These are phyloP conservation scores for Backusella tuberculispora DNA, from an alignment of 192 early-diverging fungal species.

Conservation along the genomic window DNA sequence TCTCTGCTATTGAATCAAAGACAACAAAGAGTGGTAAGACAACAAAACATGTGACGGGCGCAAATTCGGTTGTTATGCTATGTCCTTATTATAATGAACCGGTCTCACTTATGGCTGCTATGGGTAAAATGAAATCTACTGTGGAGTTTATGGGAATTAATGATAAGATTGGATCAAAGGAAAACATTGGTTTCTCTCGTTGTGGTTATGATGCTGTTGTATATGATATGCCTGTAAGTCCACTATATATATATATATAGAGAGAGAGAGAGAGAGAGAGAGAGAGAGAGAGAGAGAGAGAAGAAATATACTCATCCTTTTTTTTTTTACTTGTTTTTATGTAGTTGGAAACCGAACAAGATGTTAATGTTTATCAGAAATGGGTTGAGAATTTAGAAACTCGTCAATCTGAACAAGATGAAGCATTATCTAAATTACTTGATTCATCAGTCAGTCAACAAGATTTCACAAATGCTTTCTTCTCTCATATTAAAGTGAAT, in stretches of 20 bases:
- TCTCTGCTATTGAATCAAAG: slow-evolving; percentile 35
- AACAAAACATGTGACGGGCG: not conserved
- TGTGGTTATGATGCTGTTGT: slow-evolving; percentile 31
- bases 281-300: too few relatives aligned
- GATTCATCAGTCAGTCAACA: slow-evolving; percentile 23
- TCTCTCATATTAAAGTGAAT: slow-evolving; percentile 28
- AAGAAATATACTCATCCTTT: too few relatives aligned
- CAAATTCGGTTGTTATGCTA: slow-evolving; percentile 46
- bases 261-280: too few relatives aligned
- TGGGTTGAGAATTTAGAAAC: slow-evolving; percentile 31
- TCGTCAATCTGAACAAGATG: slow-evolving; percentile 35
- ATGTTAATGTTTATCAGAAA: slow-evolving; percentile 14
- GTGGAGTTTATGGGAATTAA: slow-evolving; percentile 36
- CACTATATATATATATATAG: not conserved
- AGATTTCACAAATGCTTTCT: slow-evolving; percentile 43
- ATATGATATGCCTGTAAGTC: not conserved
- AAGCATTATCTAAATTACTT: slow-evolving; percentile 28
- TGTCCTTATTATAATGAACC: slow-evolving; percentile 51
- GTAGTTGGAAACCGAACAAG: not conserved
- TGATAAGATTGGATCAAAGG: not conserved
- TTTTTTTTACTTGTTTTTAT: not conserved
- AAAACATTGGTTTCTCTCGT: slow-evolving; percentile 25
- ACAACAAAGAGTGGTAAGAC: slow-evolving; percentile 18
- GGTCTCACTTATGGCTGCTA: slow-evolving; percentile 56
- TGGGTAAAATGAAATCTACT: slow-evolving; percentile 52